A percentile compares a stretch with the other conserved stretches of the same genome.
Evolutionary conservation across 2,329 filamentous ascomycete genomes (phyloP).

Genomic region (Rasamsonia emersonii): DNA sequence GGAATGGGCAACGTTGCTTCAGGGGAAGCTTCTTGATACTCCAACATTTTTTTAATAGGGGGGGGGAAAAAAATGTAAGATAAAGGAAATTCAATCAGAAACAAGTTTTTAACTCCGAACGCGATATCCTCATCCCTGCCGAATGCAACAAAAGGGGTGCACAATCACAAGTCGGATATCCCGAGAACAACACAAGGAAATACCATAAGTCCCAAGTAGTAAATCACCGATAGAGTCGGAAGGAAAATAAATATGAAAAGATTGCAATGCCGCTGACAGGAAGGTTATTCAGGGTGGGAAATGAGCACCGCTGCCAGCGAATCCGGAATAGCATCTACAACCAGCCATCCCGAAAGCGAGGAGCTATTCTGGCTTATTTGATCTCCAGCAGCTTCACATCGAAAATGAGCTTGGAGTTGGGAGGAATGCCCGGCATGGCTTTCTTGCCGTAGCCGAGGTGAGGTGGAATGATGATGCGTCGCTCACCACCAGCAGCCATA

Average conservation of each 20-base stretch:
- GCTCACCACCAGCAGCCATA: constrained; percentile 90
- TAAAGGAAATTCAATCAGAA: constrained; percentile 12
- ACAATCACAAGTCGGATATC: constrained; percentile 31
- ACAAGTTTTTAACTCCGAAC: constrained; percentile 9
- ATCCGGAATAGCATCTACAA: constrained; percentile 6
- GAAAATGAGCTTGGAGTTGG: constrained; percentile 85
- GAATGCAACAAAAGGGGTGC: constrained; percentile 19
- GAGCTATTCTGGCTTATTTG: constrained; percentile 63
- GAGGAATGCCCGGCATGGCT: constrained; percentile 72
- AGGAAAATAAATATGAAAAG: constrained; percentile 8
- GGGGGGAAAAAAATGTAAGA: constrained; percentile 7
- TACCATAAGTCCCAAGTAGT: constrained; percentile 19
- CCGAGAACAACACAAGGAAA: constrained; percentile 23
- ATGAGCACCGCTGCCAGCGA: too few relatives aligned
- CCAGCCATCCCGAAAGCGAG: constrained; percentile 3
- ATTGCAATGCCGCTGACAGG: too few relatives aligned
- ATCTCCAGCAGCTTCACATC: constrained; percentile 81
- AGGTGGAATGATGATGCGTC: constrained; percentile 81
- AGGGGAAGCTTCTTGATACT: not conserved
- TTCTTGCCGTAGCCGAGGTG: constrained; percentile 84
- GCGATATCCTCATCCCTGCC: constrained; percentile 27
- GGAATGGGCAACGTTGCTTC: not conserved
- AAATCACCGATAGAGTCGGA: constrained; percentile 9
- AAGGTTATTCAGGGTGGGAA: too few relatives aligned
- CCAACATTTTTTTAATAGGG: constrained; percentile 7